phyloP scores from a whole-genome alignment of 2,329 filamentous ascomycete genomes.

The Fusarium protoensiforme region DNA sequence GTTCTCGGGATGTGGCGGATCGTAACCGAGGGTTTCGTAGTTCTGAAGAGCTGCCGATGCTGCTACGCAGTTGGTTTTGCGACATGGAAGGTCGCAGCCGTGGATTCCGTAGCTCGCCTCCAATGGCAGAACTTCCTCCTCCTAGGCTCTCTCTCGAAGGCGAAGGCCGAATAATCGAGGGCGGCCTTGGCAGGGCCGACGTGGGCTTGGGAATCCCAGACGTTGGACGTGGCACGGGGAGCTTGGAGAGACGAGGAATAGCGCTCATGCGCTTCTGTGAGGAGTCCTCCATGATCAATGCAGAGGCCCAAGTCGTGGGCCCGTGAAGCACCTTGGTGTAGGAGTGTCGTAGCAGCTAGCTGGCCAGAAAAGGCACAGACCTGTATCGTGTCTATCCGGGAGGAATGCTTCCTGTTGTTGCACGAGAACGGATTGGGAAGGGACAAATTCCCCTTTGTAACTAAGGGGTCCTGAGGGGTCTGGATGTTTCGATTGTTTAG shows the following conservation, averaged over 20 bases:
- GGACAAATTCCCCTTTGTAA: slow-evolving; percentile 12
- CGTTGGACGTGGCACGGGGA: slow-evolving; percentile 49
- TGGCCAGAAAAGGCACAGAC: neutral
- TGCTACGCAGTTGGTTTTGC: slow-evolving; percentile 50
- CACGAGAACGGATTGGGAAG: neutral
- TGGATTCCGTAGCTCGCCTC: slow-evolving; percentile 51
- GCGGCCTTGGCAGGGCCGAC: slow-evolving; percentile 37
- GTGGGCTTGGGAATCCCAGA: slow-evolving; percentile 48
- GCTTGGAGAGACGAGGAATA: slow-evolving; percentile 53
- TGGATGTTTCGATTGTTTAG: slow-evolving; percentile 22
- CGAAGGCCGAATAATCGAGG: slow-evolving; percentile 43
- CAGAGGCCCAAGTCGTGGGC: neutral
- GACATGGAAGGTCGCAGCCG: slow-evolving; percentile 55
- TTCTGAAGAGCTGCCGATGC: slow-evolving; percentile 38
- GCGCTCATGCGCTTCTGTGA: slow-evolving; percentile 51
- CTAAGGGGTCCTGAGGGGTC: slow-evolving; percentile 21
- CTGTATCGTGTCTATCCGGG: slow-evolving; percentile 16
- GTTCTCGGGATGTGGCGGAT: slow-evolving; percentile 52
- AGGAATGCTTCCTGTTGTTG: slow-evolving; percentile 16
- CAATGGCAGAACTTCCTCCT: neutral
- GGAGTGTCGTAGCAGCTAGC: neutral
- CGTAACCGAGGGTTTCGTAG: slow-evolving; percentile 55
- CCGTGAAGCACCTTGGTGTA: neutral
- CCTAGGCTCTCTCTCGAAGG: slow-evolving; percentile 44
- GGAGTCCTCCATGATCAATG: slow-evolving; percentile 45